Evolutionary conservation across 371 early-diverging fungal species (phyloP), one percentile per base, ranked within the genome.

Genomic region (Umbelopsis sp.): DNA sequence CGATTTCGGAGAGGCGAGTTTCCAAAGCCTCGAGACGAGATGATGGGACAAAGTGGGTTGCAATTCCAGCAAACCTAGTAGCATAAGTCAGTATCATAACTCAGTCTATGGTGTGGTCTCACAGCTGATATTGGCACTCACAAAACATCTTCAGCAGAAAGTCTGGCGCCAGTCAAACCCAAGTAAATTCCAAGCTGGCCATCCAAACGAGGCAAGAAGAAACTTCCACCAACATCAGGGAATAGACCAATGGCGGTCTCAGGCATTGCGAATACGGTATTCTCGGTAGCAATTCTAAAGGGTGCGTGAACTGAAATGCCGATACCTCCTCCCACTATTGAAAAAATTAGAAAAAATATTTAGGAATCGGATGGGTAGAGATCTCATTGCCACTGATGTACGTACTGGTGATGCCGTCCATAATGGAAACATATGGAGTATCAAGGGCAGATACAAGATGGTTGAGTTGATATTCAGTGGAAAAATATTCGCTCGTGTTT

Each of bases 231-330:
- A 4, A 97, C 96, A 75, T 98, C 99, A 22, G 97, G 96, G 74
- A 96, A 96, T 25, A 96, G 81, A 5, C 99, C 98, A 67, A 97
- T 97, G 64, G 83, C 85, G 14, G 94, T 94, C 78, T 97, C 97
- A 7, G 96, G 96, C 97, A 97, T 97, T 22, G 97, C 94, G 72
- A 96, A 93, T 46, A 91, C 71, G 1, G 97, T 93, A 45, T 91
- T 89, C 77, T 98, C 98, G n/a, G 97, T 97, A 5, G 96, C 97
- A 50, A 98, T 91, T 44, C 97, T 82, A 85, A 98, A 97, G 9
- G 96, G 94, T 8, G 94, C 96, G 71, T 96, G 96, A 22, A 94
- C 92, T 20, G 93, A 91, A 20, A 98, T 72, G 20, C 97, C 98
- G 38, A 94, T 93, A 35, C 98, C 99, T 38, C 96, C 97, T 32